Evolutionary conservation across 2,329 filamentous ascomycete genomes (phyloP).

Genomic region (Colletotrichum sp.): DNA sequence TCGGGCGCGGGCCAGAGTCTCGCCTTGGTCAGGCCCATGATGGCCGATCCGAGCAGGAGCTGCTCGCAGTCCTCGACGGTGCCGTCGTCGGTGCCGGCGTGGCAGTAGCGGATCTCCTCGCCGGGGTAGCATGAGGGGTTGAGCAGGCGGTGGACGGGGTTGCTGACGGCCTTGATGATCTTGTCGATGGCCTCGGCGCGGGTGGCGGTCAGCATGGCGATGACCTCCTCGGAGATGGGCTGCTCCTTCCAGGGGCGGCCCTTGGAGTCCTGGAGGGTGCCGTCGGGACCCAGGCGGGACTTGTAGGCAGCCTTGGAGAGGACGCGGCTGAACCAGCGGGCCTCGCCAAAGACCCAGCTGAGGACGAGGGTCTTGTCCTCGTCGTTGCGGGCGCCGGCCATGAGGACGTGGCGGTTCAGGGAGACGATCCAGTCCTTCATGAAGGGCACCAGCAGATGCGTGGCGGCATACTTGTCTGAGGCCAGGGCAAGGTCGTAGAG

Average conservation of each 20-base stretch:
- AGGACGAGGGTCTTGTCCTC: slow-evolving; percentile 20
- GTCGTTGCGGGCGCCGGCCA: slow-evolving; percentile 19
- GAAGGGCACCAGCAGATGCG: slow-evolving; percentile 19
- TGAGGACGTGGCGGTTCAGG: slow-evolving; percentile 19
- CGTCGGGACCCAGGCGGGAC: slow-evolving; percentile 12
- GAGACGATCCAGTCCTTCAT: slow-evolving; percentile 19
- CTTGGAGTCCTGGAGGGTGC: slow-evolving; percentile 9
- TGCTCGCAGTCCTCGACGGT: slow-evolving; percentile 19
- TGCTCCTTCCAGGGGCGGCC: slow-evolving; percentile 13
- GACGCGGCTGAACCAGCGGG: slow-evolving; percentile 18
- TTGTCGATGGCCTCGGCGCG: slow-evolving; percentile 18
- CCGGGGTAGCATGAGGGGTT: slow-evolving; percentile 18
- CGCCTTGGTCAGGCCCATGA: slow-evolving; percentile 18
- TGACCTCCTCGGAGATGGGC: slow-evolving; percentile 13
- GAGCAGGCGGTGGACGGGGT: slow-evolving; percentile 18
- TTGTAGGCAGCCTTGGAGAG: slow-evolving; percentile 15
- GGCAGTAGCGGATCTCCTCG: slow-evolving; percentile 16
- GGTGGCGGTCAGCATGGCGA: slow-evolving; percentile 8
- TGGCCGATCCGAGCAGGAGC: slow-evolving; percentile 18
- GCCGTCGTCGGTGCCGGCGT: slow-evolving; percentile 14
- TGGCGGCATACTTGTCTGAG: slow-evolving; percentile 15
- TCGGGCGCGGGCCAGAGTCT: slow-evolving; percentile 12
- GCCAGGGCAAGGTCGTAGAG: slow-evolving; percentile 17
- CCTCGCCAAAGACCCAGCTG: slow-evolving; percentile 18
- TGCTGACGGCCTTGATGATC: slow-evolving; percentile 21